These are phyloP conservation scores for Amanita rubescens DNA, from an alignment of 768 basidiomycete genomes.

Conservation along the genomic window DNA sequence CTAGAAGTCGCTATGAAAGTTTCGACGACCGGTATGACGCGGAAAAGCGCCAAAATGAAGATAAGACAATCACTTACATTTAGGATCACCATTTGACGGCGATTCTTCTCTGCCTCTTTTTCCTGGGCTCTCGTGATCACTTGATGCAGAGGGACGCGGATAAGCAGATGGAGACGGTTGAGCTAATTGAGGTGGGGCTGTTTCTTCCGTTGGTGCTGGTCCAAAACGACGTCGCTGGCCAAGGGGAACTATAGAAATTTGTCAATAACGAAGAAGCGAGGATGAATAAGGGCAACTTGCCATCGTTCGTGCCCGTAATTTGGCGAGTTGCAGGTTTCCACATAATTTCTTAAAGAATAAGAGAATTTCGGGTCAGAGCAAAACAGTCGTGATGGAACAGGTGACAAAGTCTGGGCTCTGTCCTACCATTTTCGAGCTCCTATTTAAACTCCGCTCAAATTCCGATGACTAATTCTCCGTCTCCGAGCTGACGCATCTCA, in stretches of 20 bases:
- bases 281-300: conserved; percentile 33
- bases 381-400: conserved; percentile 23
- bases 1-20: conserved; percentile 28
- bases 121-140: conserved; percentile 47
- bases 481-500: no score
- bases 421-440: neutral
- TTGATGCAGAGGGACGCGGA: conserved; percentile 49
- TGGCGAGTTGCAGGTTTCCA: conserved; percentile 87
- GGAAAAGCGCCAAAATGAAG: conserved; percentile 13
- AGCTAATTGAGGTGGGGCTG: conserved; percentile 74
- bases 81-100: conserved; percentile 49
- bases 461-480: conserved; percentile 6
- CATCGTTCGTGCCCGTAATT: conserved; percentile 90
- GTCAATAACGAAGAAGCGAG: conserved; percentile 7
- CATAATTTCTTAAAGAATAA: conserved; percentile 47
- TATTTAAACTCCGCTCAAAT: conserved; percentile 23
- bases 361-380: conserved; percentile 15
- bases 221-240: conserved; percentile 89
- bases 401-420: conserved; percentile 18
- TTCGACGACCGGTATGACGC: conserved; percentile 23
- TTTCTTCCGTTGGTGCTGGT: conserved; percentile 76
- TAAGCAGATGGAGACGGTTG: conserved; percentile 85
- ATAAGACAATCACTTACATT: conserved; percentile 59
- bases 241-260: conserved; percentile 57
- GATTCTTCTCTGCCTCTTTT: conserved; percentile 67